A percentile compares a stretch with the other conserved stretches of the same genome.
Conservation (phyloP, 345 rosid genomes). For the Limnanthes douglasii region DNA sequence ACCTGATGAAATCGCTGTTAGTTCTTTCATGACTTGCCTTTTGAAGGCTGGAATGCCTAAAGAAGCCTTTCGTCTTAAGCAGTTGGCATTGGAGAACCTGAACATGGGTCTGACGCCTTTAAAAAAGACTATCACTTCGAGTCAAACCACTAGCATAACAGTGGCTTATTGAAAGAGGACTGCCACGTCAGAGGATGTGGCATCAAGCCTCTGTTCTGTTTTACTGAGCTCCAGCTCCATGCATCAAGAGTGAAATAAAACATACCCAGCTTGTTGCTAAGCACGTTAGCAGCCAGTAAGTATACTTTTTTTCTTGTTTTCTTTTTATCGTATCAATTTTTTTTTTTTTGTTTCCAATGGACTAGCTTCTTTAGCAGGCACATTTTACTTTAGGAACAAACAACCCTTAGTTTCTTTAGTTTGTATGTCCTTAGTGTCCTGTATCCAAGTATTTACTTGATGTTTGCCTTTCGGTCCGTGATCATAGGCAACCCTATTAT, state of each 20-base stretch:
- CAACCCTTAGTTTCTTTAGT: too few relatives aligned
- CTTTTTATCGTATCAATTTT: too few relatives aligned
- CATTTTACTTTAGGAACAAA: too few relatives aligned
- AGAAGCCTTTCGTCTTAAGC: constrained; percentile 45
- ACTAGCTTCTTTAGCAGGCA: too few relatives aligned
- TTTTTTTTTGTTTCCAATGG: too few relatives aligned
- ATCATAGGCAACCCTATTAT: too few relatives aligned
- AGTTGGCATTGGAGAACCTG: constrained; percentile 20
- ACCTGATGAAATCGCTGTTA: constrained; percentile 52
- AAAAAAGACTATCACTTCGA: constrained; percentile 18
- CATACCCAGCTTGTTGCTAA: constrained; percentile 12
- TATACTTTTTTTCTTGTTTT: background rate
- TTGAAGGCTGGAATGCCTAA: constrained; percentile 82
- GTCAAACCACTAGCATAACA: constrained; percentile 20
- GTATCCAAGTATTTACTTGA: too few relatives aligned
- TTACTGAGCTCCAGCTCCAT: constrained; percentile 1
- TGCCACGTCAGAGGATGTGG: constrained; percentile 1
- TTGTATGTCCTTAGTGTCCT: too few relatives aligned
- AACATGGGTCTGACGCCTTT: constrained; percentile 19
- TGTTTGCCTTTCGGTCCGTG: too few relatives aligned
- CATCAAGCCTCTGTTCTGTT: background rate
- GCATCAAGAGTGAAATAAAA: constrained; percentile 5
- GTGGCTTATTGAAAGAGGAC: constrained; percentile 36
- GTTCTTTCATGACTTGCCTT: constrained; percentile 61
- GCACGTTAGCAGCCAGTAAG: constrained; percentile 21